A percentile compares a stretch with the other conserved stretches of the same genome.
phyloP scores from a whole-genome alignment of 2,329 filamentous ascomycete genomes.

The Westerdykella aurantiaca region DNA sequence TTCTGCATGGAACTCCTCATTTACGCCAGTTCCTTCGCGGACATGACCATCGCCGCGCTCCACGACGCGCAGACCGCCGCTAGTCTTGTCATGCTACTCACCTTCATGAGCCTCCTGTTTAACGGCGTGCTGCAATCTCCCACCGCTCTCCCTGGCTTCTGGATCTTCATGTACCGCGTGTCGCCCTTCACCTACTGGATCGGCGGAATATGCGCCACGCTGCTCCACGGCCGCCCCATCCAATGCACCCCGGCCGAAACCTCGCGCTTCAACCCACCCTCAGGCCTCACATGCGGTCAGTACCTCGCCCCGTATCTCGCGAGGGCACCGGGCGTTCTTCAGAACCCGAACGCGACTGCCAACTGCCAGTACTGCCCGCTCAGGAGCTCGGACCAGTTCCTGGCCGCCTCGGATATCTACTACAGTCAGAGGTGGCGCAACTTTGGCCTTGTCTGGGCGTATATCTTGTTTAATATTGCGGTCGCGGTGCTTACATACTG shows the following conservation, averaged over 20 bases:
- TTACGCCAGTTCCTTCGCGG: constrained; percentile 66
- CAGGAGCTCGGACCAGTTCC: constrained; percentile 44
- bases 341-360: constrained; percentile 40
- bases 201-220: constrained; percentile 35
- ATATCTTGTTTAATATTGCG: constrained; percentile 58
- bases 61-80: constrained; percentile 63
- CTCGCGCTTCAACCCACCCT: constrained; percentile 37
- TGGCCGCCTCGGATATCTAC: constrained; percentile 38
- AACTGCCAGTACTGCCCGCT: constrained; percentile 49
- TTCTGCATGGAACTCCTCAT: constrained; percentile 62
- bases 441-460: constrained; percentile 65
- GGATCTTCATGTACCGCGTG: constrained; percentile 70
- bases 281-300: constrained; percentile 37
- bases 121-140: constrained; percentile 58
- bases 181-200: constrained; percentile 62
- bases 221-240: constrained; percentile 44
- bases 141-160: constrained; percentile 59
- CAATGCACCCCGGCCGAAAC: constrained; percentile 43
- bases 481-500: constrained; percentile 58
- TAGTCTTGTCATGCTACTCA: constrained; percentile 55
- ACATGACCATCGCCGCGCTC: constrained; percentile 67
- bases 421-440: constrained; percentile 49
- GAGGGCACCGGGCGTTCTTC: constrained; percentile 37
- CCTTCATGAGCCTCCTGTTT: constrained; percentile 45
- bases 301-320: constrained; percentile 43